Base-by-base conservation (phyloP, 2,329 filamentous ascomycete species). In the Botryotinia narcissicola region DNA sequence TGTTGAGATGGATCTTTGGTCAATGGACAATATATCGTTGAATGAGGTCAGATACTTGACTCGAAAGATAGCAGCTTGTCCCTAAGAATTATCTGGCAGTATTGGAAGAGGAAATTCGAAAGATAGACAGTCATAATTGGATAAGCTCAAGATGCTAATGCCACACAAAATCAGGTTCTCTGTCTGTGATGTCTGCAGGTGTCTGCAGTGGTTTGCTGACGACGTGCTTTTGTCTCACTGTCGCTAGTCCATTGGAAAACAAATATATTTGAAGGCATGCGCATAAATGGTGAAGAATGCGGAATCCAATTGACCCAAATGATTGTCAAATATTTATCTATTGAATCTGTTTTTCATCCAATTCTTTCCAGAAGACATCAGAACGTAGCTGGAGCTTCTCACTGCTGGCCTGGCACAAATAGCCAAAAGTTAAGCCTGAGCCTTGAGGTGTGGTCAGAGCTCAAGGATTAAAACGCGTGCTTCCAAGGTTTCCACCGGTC, bases 391-490 rank as follows among this genome's bases (percentile, higher is more conserved):
- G 16, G 7, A 62, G 37, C 22, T 62, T 29, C 51, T 51, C 48
- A n/a, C 12, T 14, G 25, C 25, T 51, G 25, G 48, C 12, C 22
- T 10, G 22, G 22, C 35, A 37, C 57, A 14, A 60, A 35, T 37
- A 60, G 25, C 32, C 3, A 40, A 37, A 66, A 44, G 29, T 35
- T n/a, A n/a, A 25, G 12, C 32, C 44, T 37, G n/a, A 54, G 29
- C 62, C 35, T 54, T 40, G 46, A 48, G 42, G 10, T 51, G 8
- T 54, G 64, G 64, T 57, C 64, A 54, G 48, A 68, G 64, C 64
- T 68, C 35, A 54, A 37, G 51, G 51, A 25, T n/a, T 42, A 57
- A 32, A 42, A 68, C 66, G 66, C 66, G 48, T 68, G 32, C 32
- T 42, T 35, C 42, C 40, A 64, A 61, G 59, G 35, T 66, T 61